These are phyloP conservation scores for Eragrostis nindensis DNA, from an alignment of 176 grass and related monocot genomes.

Conservation along the genomic window DNA sequence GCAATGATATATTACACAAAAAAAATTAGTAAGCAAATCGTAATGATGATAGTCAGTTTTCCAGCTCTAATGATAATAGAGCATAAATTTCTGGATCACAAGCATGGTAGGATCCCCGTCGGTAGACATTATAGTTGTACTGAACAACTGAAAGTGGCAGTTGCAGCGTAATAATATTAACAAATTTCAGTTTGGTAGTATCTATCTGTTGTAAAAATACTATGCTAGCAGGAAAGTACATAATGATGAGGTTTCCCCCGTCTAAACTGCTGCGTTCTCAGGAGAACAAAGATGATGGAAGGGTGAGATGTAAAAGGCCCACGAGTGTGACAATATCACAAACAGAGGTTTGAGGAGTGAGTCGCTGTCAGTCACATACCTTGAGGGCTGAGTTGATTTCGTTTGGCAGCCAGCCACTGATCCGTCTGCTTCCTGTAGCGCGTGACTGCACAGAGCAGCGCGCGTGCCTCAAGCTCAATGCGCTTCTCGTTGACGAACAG, in stretches of 20 bases:
- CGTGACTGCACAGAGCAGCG: conserved; percentile 52
- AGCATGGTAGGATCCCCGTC: too few relatives aligned
- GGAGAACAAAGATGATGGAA: too few relatives aligned
- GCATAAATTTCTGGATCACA: neutral
- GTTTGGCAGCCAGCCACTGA: conserved; percentile 75
- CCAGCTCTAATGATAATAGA: neutral
- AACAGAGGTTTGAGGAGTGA: neutral
- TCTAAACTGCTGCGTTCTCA: too few relatives aligned
- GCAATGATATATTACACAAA: neutral
- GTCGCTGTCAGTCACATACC: conserved; percentile 24
- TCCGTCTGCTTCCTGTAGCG: conserved; percentile 80
- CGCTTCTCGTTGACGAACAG: conserved; percentile 73
- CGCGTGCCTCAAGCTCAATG: conserved; percentile 70
- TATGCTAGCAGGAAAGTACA: too few relatives aligned
- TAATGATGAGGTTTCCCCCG: too few relatives aligned
- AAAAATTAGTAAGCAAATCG: neutral
- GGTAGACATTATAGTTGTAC: too few relatives aligned
- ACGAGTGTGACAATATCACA: too few relatives aligned
- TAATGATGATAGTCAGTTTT: neutral
- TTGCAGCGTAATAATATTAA: neutral
- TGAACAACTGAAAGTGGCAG: neutral
- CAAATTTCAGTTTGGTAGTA: too few relatives aligned
- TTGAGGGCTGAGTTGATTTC: conserved; percentile 71
- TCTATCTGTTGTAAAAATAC: too few relatives aligned
- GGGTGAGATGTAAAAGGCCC: too few relatives aligned